Base-by-base conservation (phyloP, 1,139 yeast genomes). In the Pichia sp. region DNA sequence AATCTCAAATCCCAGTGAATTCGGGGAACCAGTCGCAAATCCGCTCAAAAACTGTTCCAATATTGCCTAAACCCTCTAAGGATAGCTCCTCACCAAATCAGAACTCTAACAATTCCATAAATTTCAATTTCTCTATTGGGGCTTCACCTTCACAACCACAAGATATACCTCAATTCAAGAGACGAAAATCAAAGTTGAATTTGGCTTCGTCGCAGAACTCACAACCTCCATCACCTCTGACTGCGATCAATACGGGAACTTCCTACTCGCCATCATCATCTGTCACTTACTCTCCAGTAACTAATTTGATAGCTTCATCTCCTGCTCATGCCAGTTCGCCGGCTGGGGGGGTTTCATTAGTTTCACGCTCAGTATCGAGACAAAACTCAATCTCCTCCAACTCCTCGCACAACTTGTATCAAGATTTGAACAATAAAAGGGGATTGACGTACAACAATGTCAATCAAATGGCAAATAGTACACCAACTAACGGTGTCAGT, bases 21-120 rank as follows among this genome's bases (percentile, higher is more conserved):
- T 30, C 38, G 34, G 45, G 14, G 17, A 30, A 10, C 29, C 48
- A 38, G 27, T 33, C 34, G 10, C 24, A 38, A 16, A 16, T 36
- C 4, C 54, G 64, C 9, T 54, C 64, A 1, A 67, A 66, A 56
- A 67, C 65, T 51, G 70, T 68, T n/a, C 72, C 71, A 20, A 68
- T 68, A n/a, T 51, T 68, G 33, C 71, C 71, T 17, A 68, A 67
- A 55, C 71, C 71, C 5, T 30, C 57, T 12, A 51, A 46, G 7
- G 48, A 55, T 10, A 20, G 31, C 2, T 60, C 67, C 1, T 59
- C 58, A 16, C 61, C 67, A 10, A 56, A 55, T 31, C 63, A 67
- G 8, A 36, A 56, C 7, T 57, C 63, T 1, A 17, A 34, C 27
- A 46, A 27, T 20, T 62, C 67, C 10, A 17, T 36, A 9, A 36